A percentile compares a stretch with the other conserved stretches of the same genome.
Evolutionary conservation across 768 basidiomycete genomes (phyloP).

Genomic region (Cyclocybe cylindracea): DNA sequence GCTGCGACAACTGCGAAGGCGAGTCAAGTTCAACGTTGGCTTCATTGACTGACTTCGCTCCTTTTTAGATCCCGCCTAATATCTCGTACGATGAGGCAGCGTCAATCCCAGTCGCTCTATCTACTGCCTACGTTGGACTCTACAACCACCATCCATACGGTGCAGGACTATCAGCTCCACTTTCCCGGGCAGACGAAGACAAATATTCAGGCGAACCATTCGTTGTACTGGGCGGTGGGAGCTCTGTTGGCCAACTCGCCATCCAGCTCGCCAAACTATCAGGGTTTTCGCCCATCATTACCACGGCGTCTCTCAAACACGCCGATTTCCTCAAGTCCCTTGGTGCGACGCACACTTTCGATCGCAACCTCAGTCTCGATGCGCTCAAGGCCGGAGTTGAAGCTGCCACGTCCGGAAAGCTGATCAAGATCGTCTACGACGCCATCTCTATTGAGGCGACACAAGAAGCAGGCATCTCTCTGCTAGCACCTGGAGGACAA

Average conservation of each 20-base stretch:
- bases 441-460: conserved; percentile 21
- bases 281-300: conserved; percentile 43
- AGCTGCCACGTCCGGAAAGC: conserved; percentile 14
- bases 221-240: conserved; percentile 48
- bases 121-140: conserved; percentile 49
- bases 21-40: neutral
- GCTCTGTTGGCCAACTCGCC: conserved; percentile 48
- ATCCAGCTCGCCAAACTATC: conserved; percentile 39
- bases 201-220: conserved; percentile 46
- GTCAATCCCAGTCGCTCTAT: conserved; percentile 45
- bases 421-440: conserved; percentile 27
- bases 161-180: conserved; percentile 38
- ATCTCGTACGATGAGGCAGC: conserved; percentile 36
- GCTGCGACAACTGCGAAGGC: conserved; percentile 44
- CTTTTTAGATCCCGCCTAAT: conserved; percentile 27
- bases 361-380: conserved; percentile 18
- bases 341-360: conserved; percentile 42
- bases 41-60: neutral
- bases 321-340: conserved; percentile 32
- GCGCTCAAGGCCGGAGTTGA: conserved; percentile 18
- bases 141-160: conserved; percentile 40
- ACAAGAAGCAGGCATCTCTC: conserved; percentile 21
- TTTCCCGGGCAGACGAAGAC: conserved; percentile 34
- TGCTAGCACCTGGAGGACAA: conserved; percentile 33
- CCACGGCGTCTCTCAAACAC: conserved; percentile 34